A percentile compares a stretch with the other conserved stretches of the same genome.
Conservation (phyloP, 768 basidiomycete genomes). For the Pleurotus eryngii region DNA sequence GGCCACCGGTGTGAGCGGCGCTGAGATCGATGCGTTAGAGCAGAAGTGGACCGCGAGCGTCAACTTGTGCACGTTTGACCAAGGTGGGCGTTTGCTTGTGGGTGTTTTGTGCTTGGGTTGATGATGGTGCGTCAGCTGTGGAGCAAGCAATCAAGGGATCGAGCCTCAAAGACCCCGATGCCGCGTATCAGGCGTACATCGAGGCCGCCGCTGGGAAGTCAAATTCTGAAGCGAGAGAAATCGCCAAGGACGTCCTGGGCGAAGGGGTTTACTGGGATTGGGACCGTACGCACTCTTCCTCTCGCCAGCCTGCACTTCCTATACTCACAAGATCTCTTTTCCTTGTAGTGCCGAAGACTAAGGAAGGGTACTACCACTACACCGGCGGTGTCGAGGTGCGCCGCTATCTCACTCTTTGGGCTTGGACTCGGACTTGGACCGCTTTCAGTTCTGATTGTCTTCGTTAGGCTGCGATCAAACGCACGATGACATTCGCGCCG, state of each 20-base stretch:
- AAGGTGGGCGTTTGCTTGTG: constrained; percentile 46
- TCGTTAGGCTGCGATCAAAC: constrained; percentile 69
- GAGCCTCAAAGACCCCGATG: constrained; percentile 45
- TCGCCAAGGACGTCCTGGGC: constrained; percentile 75
- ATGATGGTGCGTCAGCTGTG: constrained; percentile 40
- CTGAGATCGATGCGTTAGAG: constrained; percentile 73
- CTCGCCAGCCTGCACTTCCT: too few species aligned
- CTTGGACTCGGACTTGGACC: not conserved
- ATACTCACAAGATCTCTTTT: not conserved
- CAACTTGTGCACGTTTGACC: constrained; percentile 77
- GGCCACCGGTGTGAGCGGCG: constrained; percentile 55
- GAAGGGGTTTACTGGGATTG: constrained; percentile 82
- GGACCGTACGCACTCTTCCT: constrained; percentile 54
- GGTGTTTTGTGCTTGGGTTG: too few species aligned
- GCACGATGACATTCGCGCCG: constrained; percentile 75
- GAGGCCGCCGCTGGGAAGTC: constrained; percentile 61
- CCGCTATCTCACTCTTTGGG: too few species aligned
- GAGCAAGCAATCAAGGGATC: constrained; percentile 53
- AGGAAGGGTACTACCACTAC: constrained; percentile 90
- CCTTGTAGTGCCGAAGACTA: constrained; percentile 71
- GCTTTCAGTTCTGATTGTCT: constrained; percentile 1
- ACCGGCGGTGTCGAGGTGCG: constrained; percentile 70
- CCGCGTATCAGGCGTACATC: constrained; percentile 57
- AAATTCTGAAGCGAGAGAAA: constrained; percentile 63
- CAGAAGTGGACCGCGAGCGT: constrained; percentile 68